Conservation (phyloP, 331 rosid species). For the Pyrus hybrid region DNA sequence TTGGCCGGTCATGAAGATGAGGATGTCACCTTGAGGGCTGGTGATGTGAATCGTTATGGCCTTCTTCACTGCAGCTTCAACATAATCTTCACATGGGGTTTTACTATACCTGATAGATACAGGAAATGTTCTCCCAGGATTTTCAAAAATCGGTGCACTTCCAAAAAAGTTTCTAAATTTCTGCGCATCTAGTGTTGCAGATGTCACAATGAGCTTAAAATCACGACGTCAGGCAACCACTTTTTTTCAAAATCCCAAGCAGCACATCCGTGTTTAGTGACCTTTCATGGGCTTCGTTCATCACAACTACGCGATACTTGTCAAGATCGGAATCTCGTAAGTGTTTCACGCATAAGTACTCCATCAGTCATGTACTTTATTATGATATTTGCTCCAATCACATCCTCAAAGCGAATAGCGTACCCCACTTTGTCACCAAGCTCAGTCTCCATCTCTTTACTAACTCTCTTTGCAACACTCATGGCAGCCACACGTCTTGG, state of each 20-base stretch:
- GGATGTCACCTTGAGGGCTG: conserved; percentile 88
- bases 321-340: conserved; percentile 89
- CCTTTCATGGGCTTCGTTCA: conserved; percentile 99
- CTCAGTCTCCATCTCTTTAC: conserved; percentile 97
- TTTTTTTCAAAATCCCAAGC: conserved; percentile 84
- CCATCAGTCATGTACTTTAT: conserved; percentile 99
- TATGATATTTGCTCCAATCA: conserved; percentile 75
- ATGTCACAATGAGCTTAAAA: conserved; percentile 90
- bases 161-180: conserved; percentile 86
- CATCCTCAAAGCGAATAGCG: conserved; percentile 97
- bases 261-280: conserved; percentile 91
- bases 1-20: conserved; percentile 96
- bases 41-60: conserved; percentile 95
- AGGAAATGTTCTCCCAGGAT: conserved; percentile 98
- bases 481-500: conserved; percentile 99
- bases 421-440: conserved; percentile 89
- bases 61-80: conserved; percentile 93
- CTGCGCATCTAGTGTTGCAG: conserved; percentile 89
- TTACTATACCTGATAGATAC: conserved; percentile 73
- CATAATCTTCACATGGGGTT: conserved; percentile 93
- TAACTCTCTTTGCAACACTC: conserved; percentile 99
- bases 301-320: conserved; percentile 84
- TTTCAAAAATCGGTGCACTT: conserved; percentile 81
- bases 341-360: conserved; percentile 90
- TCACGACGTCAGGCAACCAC: conserved; percentile 93